Conservation (phyloP, 441 rosid species). For the Erodium texanum region DNA sequence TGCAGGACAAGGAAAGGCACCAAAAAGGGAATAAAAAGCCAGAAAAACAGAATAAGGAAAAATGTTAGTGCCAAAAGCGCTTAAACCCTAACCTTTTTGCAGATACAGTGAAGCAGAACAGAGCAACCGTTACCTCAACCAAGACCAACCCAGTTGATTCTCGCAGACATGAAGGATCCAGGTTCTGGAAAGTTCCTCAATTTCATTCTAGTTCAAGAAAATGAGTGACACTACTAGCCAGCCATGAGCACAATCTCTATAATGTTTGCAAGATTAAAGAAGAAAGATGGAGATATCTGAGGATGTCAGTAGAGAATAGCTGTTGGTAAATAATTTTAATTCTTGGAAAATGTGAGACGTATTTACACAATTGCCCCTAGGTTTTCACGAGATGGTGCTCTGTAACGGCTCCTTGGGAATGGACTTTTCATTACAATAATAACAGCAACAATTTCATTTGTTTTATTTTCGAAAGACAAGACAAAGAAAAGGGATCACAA, state of each 20-base stretch:
- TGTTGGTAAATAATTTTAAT: slow-evolving; percentile 18
- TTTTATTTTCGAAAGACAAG: background rate
- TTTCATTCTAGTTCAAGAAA: background rate
- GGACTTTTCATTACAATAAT: background rate
- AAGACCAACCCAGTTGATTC: background rate
- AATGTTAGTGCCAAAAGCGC: slow-evolving; percentile 1
- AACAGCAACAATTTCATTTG: background rate
- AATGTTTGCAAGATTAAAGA: background rate
- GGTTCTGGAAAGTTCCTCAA: background rate
- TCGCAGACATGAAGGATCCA: slow-evolving; percentile 10
- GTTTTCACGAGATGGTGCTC: slow-evolving; percentile 7
- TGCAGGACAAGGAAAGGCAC: slow-evolving; percentile 1
- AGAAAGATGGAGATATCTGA: background rate
- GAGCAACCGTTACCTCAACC: slow-evolving; percentile 10
- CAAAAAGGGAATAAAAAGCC: background rate
- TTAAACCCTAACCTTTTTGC: slow-evolving; percentile 11
- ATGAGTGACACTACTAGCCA: background rate
- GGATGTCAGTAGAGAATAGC: slow-evolving; percentile 7
- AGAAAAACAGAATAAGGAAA: slow-evolving; percentile 2
- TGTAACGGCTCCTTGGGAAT: slow-evolving; percentile 24
- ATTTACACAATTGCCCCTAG: slow-evolving; percentile 23
- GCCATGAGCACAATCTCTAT: background rate
- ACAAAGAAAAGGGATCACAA: background rate
- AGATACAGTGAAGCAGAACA: slow-evolving; percentile 11
- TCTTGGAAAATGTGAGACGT: background rate